These are phyloP conservation scores for Phlebopus sp. DNA, from an alignment of 1,284 basidiomycete species.

Conservation along the genomic window DNA sequence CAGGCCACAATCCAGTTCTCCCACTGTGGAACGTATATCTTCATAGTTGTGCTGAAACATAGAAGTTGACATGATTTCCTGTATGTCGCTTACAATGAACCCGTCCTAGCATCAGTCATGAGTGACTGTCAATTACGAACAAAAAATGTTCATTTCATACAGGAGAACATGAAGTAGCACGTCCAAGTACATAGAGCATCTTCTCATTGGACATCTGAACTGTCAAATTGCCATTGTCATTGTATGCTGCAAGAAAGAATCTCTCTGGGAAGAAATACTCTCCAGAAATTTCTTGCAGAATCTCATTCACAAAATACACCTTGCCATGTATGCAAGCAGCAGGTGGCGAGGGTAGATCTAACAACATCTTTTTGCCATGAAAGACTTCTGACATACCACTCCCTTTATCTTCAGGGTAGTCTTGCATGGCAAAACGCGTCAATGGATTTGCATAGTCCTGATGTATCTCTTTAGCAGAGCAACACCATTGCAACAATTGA, in stretches of 20 bases:
- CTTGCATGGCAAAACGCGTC: no score
- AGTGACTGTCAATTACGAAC: no score
- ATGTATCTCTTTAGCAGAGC: no score
- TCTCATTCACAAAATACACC: no score
- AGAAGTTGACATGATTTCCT: slow-evolving; percentile 3
- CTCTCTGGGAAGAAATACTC: no score
- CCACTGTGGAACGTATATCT: slow-evolving; percentile 6
- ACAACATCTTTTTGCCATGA: slow-evolving; percentile 28
- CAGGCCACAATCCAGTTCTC: slow-evolving; percentile 1
- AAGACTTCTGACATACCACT: slow-evolving; percentile 22
- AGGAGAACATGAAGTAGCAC: background rate
- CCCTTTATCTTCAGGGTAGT: slow-evolving; percentile 20
- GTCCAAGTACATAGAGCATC: no score
- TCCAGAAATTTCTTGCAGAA: no score
- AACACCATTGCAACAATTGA: no score
- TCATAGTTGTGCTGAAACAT: slow-evolving; percentile 11
- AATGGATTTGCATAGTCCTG: no score
- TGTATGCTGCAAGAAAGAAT: slow-evolving; percentile 16
- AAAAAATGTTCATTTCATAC: no score
- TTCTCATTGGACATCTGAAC: background rate
- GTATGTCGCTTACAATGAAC: slow-evolving; percentile 10
- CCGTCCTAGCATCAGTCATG: slow-evolving; percentile 6
- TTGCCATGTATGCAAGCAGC: no score
- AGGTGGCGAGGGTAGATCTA: no score
- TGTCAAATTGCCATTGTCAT: slow-evolving; percentile 3